Conservation (phyloP, 2,329 filamentous ascomycete species). For the Ophiostoma fasciatum region DNA sequence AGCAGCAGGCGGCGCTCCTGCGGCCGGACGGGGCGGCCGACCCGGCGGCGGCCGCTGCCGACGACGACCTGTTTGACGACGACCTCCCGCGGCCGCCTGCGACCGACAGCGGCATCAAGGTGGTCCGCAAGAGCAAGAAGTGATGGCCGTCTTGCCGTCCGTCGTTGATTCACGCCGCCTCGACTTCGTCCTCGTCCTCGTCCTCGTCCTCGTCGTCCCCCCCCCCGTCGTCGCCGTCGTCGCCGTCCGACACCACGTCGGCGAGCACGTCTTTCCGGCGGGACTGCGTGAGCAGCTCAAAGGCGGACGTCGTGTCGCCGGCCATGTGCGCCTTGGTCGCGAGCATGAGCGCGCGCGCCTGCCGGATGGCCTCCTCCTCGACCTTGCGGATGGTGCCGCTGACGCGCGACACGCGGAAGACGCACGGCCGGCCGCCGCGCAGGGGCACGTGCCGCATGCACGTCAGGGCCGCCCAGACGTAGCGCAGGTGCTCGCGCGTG, state of each 20-base stretch:
- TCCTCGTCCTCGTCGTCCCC: constrained; percentile 19
- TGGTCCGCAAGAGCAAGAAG: constrained; percentile 47
- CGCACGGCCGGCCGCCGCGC: constrained; percentile 47
- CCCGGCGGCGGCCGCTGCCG: constrained; percentile 12
- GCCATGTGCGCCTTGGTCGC: constrained; percentile 41
- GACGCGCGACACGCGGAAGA: constrained; percentile 72
- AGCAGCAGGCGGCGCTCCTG: constrained; percentile 53
- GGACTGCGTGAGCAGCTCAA: constrained; percentile 17
- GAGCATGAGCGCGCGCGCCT: constrained; percentile 58
- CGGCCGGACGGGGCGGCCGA: constrained; percentile 18
- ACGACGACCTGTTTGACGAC: constrained; percentile 24
- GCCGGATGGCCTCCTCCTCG: constrained; percentile 75
- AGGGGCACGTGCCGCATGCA: constrained; percentile 58
- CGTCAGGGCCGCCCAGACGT: constrained; percentile 81
- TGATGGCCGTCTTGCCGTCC: too few relatives aligned
- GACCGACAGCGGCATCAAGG: constrained; percentile 48
- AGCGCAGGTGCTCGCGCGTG: constrained; percentile 64
- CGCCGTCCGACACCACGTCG: constrained; percentile 30
- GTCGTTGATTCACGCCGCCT: too few relatives aligned
- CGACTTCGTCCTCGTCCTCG: background rate
- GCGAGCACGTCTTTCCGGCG: constrained; percentile 22
- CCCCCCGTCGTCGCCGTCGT: constrained; percentile 29
- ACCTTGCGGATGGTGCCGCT: constrained; percentile 87
- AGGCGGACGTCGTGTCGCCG: constrained; percentile 19
- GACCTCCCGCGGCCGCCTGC: constrained; percentile 7